Conservation (phyloP, 1,139 yeast genomes). For the Blastobotrys arbuscula region DNA sequence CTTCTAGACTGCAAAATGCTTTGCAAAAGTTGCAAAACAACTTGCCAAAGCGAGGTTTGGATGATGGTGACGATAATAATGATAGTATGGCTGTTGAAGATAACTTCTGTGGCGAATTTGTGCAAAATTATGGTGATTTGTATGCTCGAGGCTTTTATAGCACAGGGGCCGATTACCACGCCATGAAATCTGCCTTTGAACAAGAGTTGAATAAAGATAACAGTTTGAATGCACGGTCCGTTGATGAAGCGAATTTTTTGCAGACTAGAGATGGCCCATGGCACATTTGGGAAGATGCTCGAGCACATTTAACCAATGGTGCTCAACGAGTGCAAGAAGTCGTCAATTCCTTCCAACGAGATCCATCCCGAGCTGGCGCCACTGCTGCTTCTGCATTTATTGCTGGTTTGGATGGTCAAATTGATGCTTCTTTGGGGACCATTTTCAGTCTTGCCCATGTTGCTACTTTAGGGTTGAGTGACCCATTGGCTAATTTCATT, state of each 20-base stretch:
- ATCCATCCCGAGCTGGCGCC: constrained; percentile 25
- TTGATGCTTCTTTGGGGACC: constrained; percentile 29
- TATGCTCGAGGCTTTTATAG: background rate
- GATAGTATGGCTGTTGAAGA: background rate
- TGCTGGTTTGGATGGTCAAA: constrained; percentile 32
- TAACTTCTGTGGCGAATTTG: background rate
- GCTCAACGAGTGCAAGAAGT: constrained; percentile 23
- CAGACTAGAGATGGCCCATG: background rate
- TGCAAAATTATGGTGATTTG: background rate
- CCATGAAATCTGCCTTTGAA: background rate
- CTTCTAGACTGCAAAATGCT: background rate
- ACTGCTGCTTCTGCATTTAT: constrained; percentile 26
- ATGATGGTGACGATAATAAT: background rate
- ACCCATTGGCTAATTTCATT: constrained; percentile 24
- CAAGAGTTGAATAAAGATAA: background rate
- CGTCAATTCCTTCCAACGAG: constrained; percentile 16
- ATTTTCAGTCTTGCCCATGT: constrained; percentile 24
- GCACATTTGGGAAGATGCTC: constrained; percentile 4
- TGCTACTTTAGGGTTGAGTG: constrained; percentile 25
- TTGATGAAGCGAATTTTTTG: background rate
- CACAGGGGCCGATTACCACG: background rate
- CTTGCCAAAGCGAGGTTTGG: background rate
- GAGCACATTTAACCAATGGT: constrained; percentile 19
- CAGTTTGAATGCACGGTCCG: background rate
- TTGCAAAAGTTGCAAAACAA: background rate